Evolutionary conservation across 116 monocot species (phyloP).

Genomic region (Cymodocea nodosa): DNA sequence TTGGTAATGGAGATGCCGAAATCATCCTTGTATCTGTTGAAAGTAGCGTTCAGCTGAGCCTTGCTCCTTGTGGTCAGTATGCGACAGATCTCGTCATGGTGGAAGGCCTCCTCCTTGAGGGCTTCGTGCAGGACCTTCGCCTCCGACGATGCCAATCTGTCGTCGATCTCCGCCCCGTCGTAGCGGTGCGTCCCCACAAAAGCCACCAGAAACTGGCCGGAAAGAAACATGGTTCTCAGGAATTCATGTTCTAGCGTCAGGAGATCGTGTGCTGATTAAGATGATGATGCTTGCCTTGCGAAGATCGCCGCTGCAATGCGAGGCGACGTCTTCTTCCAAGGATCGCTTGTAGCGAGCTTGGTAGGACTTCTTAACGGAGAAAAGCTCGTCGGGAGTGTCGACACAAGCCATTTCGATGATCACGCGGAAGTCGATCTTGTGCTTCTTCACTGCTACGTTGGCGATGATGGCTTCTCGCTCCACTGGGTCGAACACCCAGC

Average conservation of each 20-base stretch:
- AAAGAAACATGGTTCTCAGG: not conserved
- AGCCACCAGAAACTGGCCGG: conserved; percentile 20
- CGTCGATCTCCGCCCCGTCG: conserved; percentile 21
- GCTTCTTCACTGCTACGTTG: conserved; percentile 35
- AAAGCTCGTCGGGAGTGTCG: conserved; percentile 43
- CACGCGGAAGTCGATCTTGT: conserved; percentile 36
- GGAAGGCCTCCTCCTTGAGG: conserved; percentile 10
- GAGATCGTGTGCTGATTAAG: too few relatives aligned
- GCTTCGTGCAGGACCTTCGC: conserved; percentile 19
- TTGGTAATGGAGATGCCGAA: conserved; percentile 30
- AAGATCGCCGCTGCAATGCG: conserved; percentile 37
- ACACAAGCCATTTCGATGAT: conserved; percentile 69
- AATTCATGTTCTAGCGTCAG: too few relatives aligned
- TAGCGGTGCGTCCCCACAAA: conserved; percentile 19
- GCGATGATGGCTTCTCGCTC: conserved; percentile 65
- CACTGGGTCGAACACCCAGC: conserved; percentile 64
- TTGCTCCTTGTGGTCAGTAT: conserved; percentile 38
- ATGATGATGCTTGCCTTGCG: conserved; percentile 29
- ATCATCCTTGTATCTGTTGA: conserved; percentile 37
- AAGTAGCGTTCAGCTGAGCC: conserved; percentile 34
- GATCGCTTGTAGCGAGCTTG: conserved; percentile 57
- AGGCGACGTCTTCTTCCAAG: conserved; percentile 76
- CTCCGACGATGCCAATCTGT: conserved; percentile 9
- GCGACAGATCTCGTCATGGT: conserved; percentile 26
- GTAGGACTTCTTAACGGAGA: conserved; percentile 65